A percentile compares a stretch with the other conserved stretches of the same genome.
Evolutionary conservation across 2,329 filamentous ascomycete species (phyloP).

Genomic region (Hypoxylon sp.): DNA sequence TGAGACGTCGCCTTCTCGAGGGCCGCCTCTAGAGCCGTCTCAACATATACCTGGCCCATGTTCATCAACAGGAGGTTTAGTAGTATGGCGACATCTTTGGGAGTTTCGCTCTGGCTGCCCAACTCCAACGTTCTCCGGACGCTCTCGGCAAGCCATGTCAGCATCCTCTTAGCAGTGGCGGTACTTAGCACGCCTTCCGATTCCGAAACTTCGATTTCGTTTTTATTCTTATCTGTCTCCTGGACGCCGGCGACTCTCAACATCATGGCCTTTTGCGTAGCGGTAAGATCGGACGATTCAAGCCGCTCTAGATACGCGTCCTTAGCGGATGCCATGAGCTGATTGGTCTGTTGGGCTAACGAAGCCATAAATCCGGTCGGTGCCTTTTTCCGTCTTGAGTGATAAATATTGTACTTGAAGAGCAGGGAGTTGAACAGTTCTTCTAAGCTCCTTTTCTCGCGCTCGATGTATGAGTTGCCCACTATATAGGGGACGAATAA

Average conservation of each 20-base stretch:
- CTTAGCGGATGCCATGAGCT: conserved; percentile 85
- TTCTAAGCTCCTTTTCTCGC: conserved; percentile 74
- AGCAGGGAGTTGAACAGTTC: conserved; percentile 89
- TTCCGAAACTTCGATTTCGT: conserved; percentile 89
- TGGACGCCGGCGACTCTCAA: conserved; percentile 87
- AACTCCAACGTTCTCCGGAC: conserved; percentile 91
- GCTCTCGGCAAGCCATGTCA: conserved; percentile 95
- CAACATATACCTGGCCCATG: conserved; percentile 84
- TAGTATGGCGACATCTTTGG: conserved; percentile 89
- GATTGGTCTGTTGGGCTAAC: conserved; percentile 86
- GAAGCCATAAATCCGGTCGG: conserved; percentile 93
- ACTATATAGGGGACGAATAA: conserved; percentile 76
- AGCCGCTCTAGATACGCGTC: conserved; percentile 91
- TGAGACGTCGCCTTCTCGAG: conserved; percentile 77
- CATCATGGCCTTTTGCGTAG: conserved; percentile 89
- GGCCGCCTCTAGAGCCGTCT: conserved; percentile 73
- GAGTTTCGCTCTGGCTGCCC: conserved; percentile 85
- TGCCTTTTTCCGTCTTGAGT: conserved; percentile 85
- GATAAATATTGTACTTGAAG: conserved; percentile 97
- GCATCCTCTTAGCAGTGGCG: conserved; percentile 94
- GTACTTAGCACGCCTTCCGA: conserved; percentile 85
- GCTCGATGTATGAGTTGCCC: conserved; percentile 74
- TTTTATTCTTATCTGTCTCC: conserved; percentile 75
- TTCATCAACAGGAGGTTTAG: conserved; percentile 83
- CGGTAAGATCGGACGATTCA: conserved; percentile 86